Evolutionary conservation across 306 rosid genomes (phyloP).

Genomic region (Malus sylvestris): DNA sequence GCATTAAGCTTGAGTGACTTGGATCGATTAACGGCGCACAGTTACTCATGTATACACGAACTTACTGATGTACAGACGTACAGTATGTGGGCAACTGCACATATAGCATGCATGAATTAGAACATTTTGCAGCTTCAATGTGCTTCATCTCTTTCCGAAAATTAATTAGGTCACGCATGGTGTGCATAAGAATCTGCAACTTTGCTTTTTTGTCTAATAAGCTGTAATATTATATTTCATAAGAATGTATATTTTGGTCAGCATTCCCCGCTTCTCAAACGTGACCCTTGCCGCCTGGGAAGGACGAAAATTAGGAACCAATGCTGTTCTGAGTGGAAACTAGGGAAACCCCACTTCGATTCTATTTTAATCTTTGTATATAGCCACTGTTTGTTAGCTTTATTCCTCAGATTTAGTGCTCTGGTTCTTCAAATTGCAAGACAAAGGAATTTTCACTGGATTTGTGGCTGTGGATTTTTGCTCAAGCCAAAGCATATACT

Average conservation of each 20-base stretch:
- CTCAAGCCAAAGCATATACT: background rate
- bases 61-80: too few relatives aligned
- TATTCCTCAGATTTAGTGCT: background rate
- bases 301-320: background rate
- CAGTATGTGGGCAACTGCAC: background rate
- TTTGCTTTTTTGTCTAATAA: background rate
- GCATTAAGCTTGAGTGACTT: background rate
- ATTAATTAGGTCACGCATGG: background rate
- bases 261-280: background rate
- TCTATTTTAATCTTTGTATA: background rate
- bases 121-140: background rate
- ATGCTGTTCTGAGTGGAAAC: conserved; percentile 32
- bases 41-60: background rate
- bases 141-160: background rate
- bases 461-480: too few relatives aligned
- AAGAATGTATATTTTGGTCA: background rate
- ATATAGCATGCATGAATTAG: background rate
- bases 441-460: background rate
- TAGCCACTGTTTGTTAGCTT: background rate
- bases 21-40: background rate
- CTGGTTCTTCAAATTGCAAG: background rate
- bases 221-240: background rate
- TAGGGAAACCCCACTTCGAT: conserved; percentile 36
- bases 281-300: background rate
- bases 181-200: background rate